phyloP scores from a whole-genome alignment of 139 green algal genomes.

The Astrephomene gubernaculifera region DNA sequence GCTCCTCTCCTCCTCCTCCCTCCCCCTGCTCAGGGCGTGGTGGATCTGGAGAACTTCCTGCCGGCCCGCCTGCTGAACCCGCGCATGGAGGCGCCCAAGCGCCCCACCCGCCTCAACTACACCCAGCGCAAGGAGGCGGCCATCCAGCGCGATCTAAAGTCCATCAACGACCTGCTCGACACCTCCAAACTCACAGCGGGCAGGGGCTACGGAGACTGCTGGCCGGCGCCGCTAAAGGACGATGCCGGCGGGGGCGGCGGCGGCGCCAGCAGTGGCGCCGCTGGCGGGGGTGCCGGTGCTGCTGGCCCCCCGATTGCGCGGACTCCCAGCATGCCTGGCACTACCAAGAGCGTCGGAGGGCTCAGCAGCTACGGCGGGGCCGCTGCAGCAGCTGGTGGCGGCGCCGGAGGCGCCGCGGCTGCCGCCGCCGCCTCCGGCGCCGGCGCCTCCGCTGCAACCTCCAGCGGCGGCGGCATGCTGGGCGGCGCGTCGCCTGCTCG shows the following conservation, averaged over 20 bases:
- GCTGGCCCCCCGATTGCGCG: no score
- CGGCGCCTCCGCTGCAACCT: no score
- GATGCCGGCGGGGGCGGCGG: neutral
- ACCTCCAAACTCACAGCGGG: slow-evolving; percentile 56
- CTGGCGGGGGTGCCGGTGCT: no score
- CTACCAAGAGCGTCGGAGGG: no score
- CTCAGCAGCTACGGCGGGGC: neutral
- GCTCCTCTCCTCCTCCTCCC: no score
- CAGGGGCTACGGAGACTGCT: slow-evolving; percentile 71
- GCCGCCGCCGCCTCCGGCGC: neutral
- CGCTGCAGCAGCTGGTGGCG: neutral
- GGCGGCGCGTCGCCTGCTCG: neutral
- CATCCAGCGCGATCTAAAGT: slow-evolving; percentile 65
- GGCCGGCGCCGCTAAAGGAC: slow-evolving; percentile 64
- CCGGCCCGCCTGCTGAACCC: slow-evolving; percentile 56
- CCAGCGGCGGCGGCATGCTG: neutral
- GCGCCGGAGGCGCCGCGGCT: neutral
- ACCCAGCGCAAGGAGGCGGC: slow-evolving; percentile 60
- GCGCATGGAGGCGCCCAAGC: slow-evolving; percentile 31
- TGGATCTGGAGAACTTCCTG: slow-evolving; percentile 68
- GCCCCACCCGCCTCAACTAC: slow-evolving; percentile 62
- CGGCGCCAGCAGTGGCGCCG: neutral
- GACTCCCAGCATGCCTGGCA: no score
- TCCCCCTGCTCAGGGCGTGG: slow-evolving; percentile 54
- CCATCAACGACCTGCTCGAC: slow-evolving; percentile 72